These are phyloP conservation scores for Pseudocercospora pini-densiflorae DNA, from an alignment of 2,329 filamentous ascomycete species.

Conservation along the genomic window DNA sequence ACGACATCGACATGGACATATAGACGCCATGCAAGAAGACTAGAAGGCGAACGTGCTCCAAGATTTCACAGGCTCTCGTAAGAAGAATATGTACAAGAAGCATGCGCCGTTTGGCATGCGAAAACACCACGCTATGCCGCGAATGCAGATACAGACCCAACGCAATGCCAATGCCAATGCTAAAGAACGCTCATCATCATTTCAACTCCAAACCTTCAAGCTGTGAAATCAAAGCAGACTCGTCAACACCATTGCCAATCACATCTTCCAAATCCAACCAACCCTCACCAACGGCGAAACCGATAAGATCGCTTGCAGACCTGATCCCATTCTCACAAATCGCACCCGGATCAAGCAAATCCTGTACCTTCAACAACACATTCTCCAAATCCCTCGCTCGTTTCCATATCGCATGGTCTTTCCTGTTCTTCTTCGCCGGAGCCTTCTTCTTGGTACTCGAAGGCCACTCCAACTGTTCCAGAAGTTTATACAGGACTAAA, in stretches of 20 bases:
- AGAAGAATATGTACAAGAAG: conserved; percentile 10
- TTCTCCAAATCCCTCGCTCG: conserved; percentile 41
- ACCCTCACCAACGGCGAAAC: conserved; percentile 38
- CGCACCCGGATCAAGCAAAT: conserved; percentile 44
- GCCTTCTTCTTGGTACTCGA: conserved; percentile 19
- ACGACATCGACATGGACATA: conserved; percentile 40
- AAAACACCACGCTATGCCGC: conserved; percentile 10
- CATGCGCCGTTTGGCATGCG: not conserved
- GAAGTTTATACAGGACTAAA: conserved; percentile 62
- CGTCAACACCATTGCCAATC: conserved; percentile 32
- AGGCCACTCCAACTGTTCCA: conserved; percentile 48
- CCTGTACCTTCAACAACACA: conserved; percentile 43
- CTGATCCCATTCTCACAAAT: conserved; percentile 31
- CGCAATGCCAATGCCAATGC: conserved; percentile 1
- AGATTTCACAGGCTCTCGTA: not conserved
- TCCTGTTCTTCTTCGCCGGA: conserved; percentile 26
- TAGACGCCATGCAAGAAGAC: conserved; percentile 23
- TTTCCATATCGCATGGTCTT: conserved; percentile 20
- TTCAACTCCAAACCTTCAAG: conserved; percentile 22
- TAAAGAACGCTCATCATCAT: not conserved
- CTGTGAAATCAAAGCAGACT: conserved; percentile 21
- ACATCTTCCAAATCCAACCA: conserved; percentile 44
- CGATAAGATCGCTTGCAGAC: conserved; percentile 38
- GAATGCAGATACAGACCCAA: conserved; percentile 2
- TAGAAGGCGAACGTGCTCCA: not conserved